phyloP scores from a whole-genome alignment of 2,329 filamentous ascomycete genomes.

The Magnaporthales sp. region DNA sequence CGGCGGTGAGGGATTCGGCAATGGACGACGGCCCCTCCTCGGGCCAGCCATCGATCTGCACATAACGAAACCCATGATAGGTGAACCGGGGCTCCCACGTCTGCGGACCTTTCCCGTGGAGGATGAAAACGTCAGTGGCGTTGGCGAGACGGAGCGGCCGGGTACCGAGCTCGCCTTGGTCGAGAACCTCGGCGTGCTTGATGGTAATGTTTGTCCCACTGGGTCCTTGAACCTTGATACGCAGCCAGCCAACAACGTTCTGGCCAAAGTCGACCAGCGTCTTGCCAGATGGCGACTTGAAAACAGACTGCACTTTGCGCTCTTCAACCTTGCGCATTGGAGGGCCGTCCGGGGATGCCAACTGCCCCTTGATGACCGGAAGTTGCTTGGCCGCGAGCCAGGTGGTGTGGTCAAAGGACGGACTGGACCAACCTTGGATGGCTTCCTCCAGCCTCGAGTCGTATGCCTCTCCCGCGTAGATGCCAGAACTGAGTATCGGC shows the following conservation, averaged over 20 bases:
- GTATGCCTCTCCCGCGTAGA: constrained; percentile 46
- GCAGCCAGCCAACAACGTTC: constrained; percentile 44
- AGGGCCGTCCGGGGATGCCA: constrained; percentile 32
- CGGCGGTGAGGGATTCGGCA: constrained; percentile 14
- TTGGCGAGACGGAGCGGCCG: constrained; percentile 33
- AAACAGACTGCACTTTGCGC: constrained; percentile 20
- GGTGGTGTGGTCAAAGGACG: constrained; percentile 14
- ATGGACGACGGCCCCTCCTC: constrained; percentile 10
- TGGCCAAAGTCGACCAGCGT: constrained; percentile 48
- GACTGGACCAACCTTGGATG: constrained; percentile 13
- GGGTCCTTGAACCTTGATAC: constrained; percentile 24
- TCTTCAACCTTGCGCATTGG: constrained; percentile 30
- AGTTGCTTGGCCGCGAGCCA: constrained; percentile 18
- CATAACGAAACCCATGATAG: constrained; percentile 44
- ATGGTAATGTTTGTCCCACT: constrained; percentile 29
- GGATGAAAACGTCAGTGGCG: constrained; percentile 28
- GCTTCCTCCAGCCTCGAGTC: constrained; percentile 25
- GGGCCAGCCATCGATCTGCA: constrained; percentile 35
- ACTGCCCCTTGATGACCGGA: constrained; percentile 18
- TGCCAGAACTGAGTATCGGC: constrained; percentile 27
- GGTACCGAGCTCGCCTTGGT: constrained; percentile 32
- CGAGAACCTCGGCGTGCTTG: constrained; percentile 45
- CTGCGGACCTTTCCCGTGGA: constrained; percentile 10
- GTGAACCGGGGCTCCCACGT: constrained; percentile 40
- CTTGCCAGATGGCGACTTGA: constrained; percentile 29